phyloP scores from a whole-genome alignment of 139 green algal genomes.

The Ettlia oleoabundans region DNA sequence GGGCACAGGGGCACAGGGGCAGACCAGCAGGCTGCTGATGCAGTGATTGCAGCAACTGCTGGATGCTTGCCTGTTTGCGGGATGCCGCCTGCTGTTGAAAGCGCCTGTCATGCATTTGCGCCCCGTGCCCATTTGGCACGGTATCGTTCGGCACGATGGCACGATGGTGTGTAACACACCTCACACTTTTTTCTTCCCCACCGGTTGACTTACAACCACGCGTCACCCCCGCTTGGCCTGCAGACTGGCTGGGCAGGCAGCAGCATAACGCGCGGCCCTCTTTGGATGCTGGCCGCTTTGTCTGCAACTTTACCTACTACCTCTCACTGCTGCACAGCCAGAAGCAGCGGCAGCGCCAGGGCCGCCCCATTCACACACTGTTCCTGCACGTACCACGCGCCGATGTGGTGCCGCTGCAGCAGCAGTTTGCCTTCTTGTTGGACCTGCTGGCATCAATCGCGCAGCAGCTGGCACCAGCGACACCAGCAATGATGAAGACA shows the following conservation, averaged over 20 bases:
- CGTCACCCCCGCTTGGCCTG: not conserved
- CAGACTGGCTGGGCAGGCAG: not conserved
- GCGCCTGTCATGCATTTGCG: not conserved
- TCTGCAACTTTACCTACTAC: conserved; percentile 58
- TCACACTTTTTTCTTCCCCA: not conserved
- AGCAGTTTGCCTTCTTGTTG: conserved; percentile 52
- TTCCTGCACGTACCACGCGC: conserved; percentile 71
- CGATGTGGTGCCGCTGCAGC: conserved; percentile 5
- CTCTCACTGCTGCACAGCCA: conserved; percentile 25
- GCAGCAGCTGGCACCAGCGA: not conserved
- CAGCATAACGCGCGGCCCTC: conserved; percentile 4
- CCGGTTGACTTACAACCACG: too few relatives aligned
- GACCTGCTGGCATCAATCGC: conserved; percentile 29
- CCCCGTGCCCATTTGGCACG: too few relatives aligned
- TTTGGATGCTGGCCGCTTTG: conserved; percentile 50
- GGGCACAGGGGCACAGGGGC: not conserved
- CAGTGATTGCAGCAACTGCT: too few relatives aligned
- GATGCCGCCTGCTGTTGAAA: not conserved
- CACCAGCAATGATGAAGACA: too few relatives aligned
- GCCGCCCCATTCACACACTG: conserved; percentile 37
- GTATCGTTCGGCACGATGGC: not conserved
- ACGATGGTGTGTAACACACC: not conserved
- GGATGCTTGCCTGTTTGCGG: too few relatives aligned
- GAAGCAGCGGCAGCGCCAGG: not conserved
- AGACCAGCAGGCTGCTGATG: not conserved